A percentile compares a stretch with the other conserved stretches of the same genome.
Conservation (phyloP, 768 basidiomycete species). For the Rhodosporidiobolus odoratus region DNA sequence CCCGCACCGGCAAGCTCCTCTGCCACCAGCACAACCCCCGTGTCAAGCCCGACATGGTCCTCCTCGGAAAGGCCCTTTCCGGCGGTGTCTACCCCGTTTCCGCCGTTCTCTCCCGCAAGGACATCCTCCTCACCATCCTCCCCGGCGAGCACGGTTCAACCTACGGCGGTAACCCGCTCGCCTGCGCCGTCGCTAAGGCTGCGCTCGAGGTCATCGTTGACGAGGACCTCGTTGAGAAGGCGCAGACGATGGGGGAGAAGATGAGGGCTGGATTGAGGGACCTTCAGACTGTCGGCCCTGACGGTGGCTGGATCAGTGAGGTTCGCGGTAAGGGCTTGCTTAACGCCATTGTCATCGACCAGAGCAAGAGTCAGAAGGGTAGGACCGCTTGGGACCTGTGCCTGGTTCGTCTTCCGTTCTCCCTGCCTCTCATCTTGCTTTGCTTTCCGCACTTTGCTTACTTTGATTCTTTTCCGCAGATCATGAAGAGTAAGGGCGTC, state of each 20-base stretch:
- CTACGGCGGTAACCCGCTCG: slow-evolving; percentile 65
- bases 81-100: slow-evolving; percentile 98
- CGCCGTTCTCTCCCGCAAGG: slow-evolving; percentile 80
- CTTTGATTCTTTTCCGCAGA: slow-evolving; percentile 47
- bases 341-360: slow-evolving; percentile 90
- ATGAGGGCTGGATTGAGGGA: slow-evolving; percentile 65
- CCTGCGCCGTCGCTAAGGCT: slow-evolving; percentile 90
- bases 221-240: slow-evolving; percentile 76
- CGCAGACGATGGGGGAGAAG: slow-evolving; percentile 66
- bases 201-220: slow-evolving; percentile 85
- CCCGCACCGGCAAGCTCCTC: slow-evolving; percentile 87
- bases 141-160: slow-evolving; percentile 76
- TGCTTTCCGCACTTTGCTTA: background rate
- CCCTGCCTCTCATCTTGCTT: background rate
- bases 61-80: slow-evolving; percentile 93
- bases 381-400: slow-evolving; percentile 95
- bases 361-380: slow-evolving; percentile 66
- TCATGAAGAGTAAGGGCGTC: slow-evolving; percentile 77
- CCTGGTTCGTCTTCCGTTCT: slow-evolving; percentile 47
- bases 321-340: slow-evolving; percentile 84
- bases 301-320: slow-evolving; percentile 60
- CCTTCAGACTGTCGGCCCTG: slow-evolving; percentile 52
- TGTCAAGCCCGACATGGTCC: slow-evolving; percentile 82
- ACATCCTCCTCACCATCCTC: slow-evolving; percentile 88
- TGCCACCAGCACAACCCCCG: slow-evolving; percentile 73